These are phyloP conservation scores for Coleophoma eucalyptorum DNA, from an alignment of 2,329 filamentous ascomycete species.

Conservation along the genomic window DNA sequence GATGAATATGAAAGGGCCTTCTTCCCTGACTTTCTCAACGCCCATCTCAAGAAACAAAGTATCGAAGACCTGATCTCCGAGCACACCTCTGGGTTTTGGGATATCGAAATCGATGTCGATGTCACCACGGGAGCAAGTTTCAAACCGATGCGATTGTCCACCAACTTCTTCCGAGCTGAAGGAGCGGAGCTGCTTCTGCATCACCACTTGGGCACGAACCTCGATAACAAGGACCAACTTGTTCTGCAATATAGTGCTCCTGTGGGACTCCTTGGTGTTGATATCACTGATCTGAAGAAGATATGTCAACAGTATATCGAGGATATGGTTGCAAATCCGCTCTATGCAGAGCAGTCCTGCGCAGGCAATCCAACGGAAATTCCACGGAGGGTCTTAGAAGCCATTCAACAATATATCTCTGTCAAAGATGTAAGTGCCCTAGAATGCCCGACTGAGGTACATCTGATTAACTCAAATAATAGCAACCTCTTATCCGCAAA, in stretches of 20 bases:
- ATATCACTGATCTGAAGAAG: conserved; percentile 11
- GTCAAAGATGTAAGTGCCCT: conserved; percentile 9
- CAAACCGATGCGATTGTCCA: conserved; percentile 11
- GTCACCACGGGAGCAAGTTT: conserved; percentile 14
- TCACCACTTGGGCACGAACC: conserved; percentile 6
- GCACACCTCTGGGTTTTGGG: conserved; percentile 12
- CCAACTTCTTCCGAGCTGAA: conserved; percentile 12
- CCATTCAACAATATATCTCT: conserved; percentile 9
- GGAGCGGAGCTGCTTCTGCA: conserved; percentile 12
- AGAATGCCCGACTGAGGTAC: not conserved
- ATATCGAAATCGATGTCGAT: conserved; percentile 11
- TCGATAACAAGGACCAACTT: conserved; percentile 5
- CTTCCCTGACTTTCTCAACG: conserved; percentile 18
- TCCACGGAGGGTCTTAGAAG: conserved; percentile 10
- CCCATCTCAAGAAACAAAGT: conserved; percentile 18
- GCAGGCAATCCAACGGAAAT: conserved; percentile 10
- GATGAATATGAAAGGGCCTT: conserved; percentile 14
- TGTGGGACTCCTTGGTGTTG: conserved; percentile 14
- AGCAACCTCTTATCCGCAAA: conserved; percentile 12
- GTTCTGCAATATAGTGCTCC: conserved; percentile 12
- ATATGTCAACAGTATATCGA: conserved; percentile 16
- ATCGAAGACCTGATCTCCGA: conserved; percentile 20
- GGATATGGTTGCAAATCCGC: conserved; percentile 14
- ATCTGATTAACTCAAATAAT: not conserved
- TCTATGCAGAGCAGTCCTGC: conserved; percentile 14